Conservation (phyloP, 2,329 filamentous ascomycete genomes). For the Amylocarpus encephaloides region DNA sequence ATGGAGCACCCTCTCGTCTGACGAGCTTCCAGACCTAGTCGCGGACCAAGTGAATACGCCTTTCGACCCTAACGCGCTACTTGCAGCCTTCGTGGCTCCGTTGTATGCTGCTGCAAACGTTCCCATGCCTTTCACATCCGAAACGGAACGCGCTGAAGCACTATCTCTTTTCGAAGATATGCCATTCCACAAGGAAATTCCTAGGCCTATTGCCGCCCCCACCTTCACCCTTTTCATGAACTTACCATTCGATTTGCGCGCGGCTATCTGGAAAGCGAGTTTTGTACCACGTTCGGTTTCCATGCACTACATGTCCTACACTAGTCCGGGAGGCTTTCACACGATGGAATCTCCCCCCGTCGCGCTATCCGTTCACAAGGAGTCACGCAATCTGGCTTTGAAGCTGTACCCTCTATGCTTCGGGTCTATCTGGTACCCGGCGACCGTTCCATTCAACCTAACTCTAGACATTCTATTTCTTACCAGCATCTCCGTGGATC, state of each 20-base stretch:
- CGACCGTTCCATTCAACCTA: conserved; percentile 18
- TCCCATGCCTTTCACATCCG: neutral
- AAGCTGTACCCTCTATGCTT: conserved; percentile 17
- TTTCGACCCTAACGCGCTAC: no score
- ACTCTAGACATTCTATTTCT: conserved; percentile 16
- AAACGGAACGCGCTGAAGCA: neutral
- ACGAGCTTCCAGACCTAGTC: no score
- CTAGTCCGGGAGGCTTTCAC: conserved; percentile 8
- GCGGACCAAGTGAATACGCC: no score
- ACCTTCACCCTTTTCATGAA: conserved; percentile 16
- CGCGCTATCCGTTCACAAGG: conserved; percentile 13
- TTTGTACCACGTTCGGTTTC: conserved; percentile 13
- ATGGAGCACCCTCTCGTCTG: neutral
- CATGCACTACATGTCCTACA: conserved; percentile 1
- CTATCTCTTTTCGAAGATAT: neutral
- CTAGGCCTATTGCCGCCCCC: neutral
- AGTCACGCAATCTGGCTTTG: conserved; percentile 13
- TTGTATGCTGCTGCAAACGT: neutral
- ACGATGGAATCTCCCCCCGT: conserved; percentile 1
- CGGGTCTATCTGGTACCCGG: conserved; percentile 11
- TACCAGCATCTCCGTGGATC: neutral
- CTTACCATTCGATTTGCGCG: conserved; percentile 19
- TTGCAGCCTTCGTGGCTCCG: neutral
- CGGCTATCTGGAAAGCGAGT: conserved; percentile 16
- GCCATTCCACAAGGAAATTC: neutral